Conservation (phyloP, 192 early-diverging fungal species). For the Mortierella hygrophila region DNA sequence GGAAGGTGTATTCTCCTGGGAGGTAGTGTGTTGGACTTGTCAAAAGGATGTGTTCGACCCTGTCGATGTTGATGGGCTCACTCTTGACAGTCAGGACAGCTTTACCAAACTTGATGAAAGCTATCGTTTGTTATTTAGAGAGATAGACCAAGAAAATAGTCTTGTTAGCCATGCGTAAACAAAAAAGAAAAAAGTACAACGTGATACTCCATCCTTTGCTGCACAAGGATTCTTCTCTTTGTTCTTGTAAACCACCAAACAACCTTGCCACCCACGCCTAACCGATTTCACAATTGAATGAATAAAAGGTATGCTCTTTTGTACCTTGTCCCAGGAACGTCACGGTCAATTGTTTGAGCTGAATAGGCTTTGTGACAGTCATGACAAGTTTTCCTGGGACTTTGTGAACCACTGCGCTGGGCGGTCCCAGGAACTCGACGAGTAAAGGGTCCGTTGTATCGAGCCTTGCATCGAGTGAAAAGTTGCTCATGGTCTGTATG, state of each 20-base stretch:
- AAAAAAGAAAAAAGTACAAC: too few species aligned
- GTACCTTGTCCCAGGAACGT: constrained; percentile 24
- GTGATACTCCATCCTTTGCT: too few species aligned
- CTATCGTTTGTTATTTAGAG: neutral
- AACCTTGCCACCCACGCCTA: too few species aligned
- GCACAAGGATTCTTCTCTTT: too few species aligned
- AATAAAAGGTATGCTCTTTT: neutral
- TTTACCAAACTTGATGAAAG: neutral
- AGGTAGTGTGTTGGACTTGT: neutral
- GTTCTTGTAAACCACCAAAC: too few species aligned
- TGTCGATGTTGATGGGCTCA: constrained; percentile 20
- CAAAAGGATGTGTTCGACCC: neutral
- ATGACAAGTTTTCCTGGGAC: constrained; percentile 8
- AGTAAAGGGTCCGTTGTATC: constrained; percentile 13
- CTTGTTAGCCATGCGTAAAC: too few species aligned
- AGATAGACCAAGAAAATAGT: too few species aligned
- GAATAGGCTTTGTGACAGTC: constrained; percentile 8
- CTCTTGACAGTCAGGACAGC: constrained; percentile 6
- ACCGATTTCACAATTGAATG: too few species aligned
- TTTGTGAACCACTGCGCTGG: constrained; percentile 15
- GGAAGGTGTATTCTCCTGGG: constrained; percentile 16
- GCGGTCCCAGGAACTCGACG: constrained; percentile 22
- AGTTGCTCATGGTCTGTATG: neutral
- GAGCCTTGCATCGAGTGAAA: constrained; percentile 9
- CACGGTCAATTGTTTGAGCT: constrained; percentile 18